These are phyloP conservation scores for Parsonsia alboflavescens DNA, from an alignment of 257 asterid genomes.

Conservation along the genomic window DNA sequence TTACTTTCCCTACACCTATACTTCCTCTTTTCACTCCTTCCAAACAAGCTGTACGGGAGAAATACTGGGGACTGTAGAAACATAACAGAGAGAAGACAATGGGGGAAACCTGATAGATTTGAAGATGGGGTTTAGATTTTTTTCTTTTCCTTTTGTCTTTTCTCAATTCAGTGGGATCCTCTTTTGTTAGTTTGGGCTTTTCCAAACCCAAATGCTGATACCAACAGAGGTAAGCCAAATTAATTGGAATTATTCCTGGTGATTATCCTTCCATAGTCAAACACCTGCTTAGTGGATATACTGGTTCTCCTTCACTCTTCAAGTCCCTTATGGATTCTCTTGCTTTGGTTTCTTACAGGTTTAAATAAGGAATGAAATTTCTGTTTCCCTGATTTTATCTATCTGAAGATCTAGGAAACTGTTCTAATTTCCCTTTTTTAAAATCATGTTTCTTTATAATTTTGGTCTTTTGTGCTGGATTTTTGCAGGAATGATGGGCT, in stretches of 20 bases:
- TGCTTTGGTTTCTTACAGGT: neutral
- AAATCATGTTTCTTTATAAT: neutral
- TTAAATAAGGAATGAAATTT: neutral
- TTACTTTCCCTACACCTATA: too few species aligned
- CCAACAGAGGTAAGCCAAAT: too few species aligned
- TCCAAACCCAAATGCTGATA: neutral
- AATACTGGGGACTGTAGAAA: too few species aligned
- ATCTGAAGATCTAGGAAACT: neutral
- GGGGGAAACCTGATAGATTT: neutral
- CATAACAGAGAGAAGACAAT: neutral
- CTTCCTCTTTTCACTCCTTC: too few species aligned
- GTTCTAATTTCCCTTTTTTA: neutral
- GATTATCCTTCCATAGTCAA: neutral
- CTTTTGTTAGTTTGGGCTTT: neutral
- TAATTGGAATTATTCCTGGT: neutral
- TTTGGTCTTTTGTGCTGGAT: constrained; percentile 2
- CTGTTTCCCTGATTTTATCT: neutral
- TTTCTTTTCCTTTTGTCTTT: neutral
- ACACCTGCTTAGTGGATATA: neutral
- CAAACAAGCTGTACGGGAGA: too few species aligned
- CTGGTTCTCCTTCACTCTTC: neutral
- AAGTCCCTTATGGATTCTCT: neutral
- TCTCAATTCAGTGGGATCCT: neutral
- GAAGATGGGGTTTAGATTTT: neutral
- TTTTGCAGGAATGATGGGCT: constrained; percentile 91